Evolutionary conservation across 345 rosid species (phyloP).

Genomic region (Gossypium longicalyx): DNA sequence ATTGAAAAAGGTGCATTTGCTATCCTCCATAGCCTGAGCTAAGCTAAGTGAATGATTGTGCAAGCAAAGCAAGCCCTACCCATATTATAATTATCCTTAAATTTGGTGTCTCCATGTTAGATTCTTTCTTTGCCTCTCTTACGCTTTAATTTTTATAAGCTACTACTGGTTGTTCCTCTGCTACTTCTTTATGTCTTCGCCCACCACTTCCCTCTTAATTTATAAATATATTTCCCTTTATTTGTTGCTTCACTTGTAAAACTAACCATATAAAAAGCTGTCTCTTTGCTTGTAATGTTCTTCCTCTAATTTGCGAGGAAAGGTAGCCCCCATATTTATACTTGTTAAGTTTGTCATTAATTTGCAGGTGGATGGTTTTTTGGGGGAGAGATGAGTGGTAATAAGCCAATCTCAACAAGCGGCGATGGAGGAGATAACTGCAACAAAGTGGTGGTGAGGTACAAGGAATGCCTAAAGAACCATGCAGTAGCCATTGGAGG

Average conservation of each 20-base stretch:
- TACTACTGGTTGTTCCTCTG: slow-evolving; percentile 45
- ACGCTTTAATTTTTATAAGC: slow-evolving; percentile 36
- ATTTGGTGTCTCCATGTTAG: not conserved
- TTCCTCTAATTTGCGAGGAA: not conserved
- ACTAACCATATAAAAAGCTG: not conserved
- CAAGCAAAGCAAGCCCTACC: slow-evolving; percentile 72
- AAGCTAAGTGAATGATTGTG: slow-evolving; percentile 62
- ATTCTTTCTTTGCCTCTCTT: slow-evolving; percentile 12
- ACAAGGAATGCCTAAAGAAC: slow-evolving; percentile 80
- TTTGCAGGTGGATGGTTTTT: not conserved
- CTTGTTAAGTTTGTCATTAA: not conserved
- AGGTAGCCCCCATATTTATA: not conserved
- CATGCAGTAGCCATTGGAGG: slow-evolving; percentile 95
- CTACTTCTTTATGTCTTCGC: slow-evolving; percentile 17
- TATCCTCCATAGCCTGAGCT: slow-evolving; percentile 20
- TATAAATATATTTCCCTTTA: not conserved
- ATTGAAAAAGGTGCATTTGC: not conserved
- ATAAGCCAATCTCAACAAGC: not conserved
- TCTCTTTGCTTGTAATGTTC: not conserved
- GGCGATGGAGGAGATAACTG: not conserved
- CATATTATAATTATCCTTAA: slow-evolving; percentile 18
- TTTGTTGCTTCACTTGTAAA: slow-evolving; percentile 19
- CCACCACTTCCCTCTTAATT: not conserved
- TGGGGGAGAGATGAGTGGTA: not conserved
- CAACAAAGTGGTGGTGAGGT: slow-evolving; percentile 45